Evolutionary conservation across 2,329 filamentous ascomycete genomes (phyloP).

Genomic region (Epichloe uncinata): DNA sequence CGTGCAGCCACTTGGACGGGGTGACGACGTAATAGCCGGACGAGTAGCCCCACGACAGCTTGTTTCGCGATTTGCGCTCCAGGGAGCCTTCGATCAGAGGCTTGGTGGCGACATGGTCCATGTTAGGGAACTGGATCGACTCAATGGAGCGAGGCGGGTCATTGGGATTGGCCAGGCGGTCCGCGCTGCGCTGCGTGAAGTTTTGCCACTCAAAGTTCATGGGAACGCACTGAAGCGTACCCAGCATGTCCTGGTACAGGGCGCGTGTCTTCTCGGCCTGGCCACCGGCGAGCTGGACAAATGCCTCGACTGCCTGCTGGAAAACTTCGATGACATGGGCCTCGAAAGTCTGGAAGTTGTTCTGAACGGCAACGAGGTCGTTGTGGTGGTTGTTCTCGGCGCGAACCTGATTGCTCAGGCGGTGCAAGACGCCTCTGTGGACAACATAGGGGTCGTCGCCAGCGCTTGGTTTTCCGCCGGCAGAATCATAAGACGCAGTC

Average conservation of each 20-base stretch:
- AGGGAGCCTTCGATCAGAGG: slow-evolving; percentile 77
- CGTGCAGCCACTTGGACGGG: slow-evolving; percentile 77
- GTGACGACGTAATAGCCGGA: slow-evolving; percentile 85
- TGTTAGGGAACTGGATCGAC: slow-evolving; percentile 74
- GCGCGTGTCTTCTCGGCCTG: slow-evolving; percentile 72
- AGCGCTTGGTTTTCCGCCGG: slow-evolving; percentile 56
- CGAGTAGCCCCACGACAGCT: slow-evolving; percentile 63
- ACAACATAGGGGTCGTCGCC: slow-evolving; percentile 80
- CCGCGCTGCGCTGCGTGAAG: slow-evolving; percentile 59
- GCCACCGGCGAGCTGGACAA: slow-evolving; percentile 65
- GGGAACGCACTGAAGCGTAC: slow-evolving; percentile 61
- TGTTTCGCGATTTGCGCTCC: slow-evolving; percentile 81
- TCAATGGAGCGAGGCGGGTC: slow-evolving; percentile 61
- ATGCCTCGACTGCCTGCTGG: slow-evolving; percentile 70
- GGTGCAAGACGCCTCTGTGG: slow-evolving; percentile 66
- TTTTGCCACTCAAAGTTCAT: slow-evolving; percentile 84
- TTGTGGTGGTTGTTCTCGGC: slow-evolving; percentile 95
- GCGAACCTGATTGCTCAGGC: slow-evolving; percentile 77
- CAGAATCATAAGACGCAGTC: slow-evolving; percentile 65
- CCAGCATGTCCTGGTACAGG: slow-evolving; percentile 75
- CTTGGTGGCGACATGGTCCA: slow-evolving; percentile 66
- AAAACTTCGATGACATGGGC: slow-evolving; percentile 70
- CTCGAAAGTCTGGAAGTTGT: slow-evolving; percentile 80
- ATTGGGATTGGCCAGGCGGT: slow-evolving; percentile 65
- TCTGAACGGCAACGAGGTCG: slow-evolving; percentile 83